These are phyloP conservation scores for Filosporella fistucella DNA, from an alignment of 495 filamentous ascomycete species.

Conservation along the genomic window DNA sequence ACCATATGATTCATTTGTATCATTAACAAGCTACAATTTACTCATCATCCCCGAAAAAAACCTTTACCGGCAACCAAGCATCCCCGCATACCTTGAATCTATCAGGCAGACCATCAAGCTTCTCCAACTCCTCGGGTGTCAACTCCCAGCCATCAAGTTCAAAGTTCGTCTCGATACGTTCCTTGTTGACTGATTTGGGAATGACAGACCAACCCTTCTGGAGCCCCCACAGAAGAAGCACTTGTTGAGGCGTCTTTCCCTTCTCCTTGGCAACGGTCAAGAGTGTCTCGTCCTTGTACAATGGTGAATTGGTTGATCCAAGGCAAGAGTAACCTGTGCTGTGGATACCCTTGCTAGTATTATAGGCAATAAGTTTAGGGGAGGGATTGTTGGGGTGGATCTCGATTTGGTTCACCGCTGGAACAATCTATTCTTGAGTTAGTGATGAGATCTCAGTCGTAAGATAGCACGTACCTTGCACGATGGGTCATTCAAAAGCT, in stretches of 20 bases:
- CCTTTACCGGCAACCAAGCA: slow-evolving; percentile 67
- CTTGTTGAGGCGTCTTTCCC: slow-evolving; percentile 41
- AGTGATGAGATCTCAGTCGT: background rate
- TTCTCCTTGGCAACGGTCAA: slow-evolving; percentile 67
- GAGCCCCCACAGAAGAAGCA: slow-evolving; percentile 69
- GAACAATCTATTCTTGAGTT: slow-evolving; percentile 57
- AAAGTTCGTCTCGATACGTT: slow-evolving; percentile 68
- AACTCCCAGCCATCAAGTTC: slow-evolving; percentile 63
- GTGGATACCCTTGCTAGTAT: slow-evolving; percentile 67
- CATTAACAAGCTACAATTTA: slow-evolving; percentile 31
- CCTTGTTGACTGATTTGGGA: slow-evolving; percentile 72
- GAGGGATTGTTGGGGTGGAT: slow-evolving; percentile 57
- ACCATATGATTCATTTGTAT: no score
- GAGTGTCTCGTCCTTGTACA: slow-evolving; percentile 64
- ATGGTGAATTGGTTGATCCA: slow-evolving; percentile 70
- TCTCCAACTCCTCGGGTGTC: slow-evolving; percentile 57
- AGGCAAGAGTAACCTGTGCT: slow-evolving; percentile 72
- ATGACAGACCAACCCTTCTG: slow-evolving; percentile 71
- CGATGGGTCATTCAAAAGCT: slow-evolving; percentile 47
- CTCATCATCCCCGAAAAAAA: slow-evolving; percentile 87
- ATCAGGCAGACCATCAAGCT: slow-evolving; percentile 58
- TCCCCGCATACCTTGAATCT: slow-evolving; percentile 74
- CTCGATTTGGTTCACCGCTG: slow-evolving; percentile 89
- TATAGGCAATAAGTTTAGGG: slow-evolving; percentile 66
- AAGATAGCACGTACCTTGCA: slow-evolving; percentile 9